Conservation (phyloP, 192 early-diverging fungal species). For the Backusella parvicylindrica region DNA sequence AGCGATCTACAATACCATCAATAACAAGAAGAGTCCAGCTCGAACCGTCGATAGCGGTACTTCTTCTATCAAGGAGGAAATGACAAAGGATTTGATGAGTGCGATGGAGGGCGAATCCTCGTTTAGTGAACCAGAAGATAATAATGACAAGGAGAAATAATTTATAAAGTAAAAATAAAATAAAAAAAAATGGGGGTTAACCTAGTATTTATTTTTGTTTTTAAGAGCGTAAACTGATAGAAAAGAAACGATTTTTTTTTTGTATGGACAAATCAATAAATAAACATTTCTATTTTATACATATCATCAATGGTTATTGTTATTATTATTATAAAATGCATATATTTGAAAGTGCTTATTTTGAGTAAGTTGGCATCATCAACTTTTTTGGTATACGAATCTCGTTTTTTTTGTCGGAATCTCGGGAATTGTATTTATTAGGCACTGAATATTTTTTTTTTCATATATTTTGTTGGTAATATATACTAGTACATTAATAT, state of each 20-base stretch:
- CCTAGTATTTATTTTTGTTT: background rate
- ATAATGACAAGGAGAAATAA: constrained; percentile 3
- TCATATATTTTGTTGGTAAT: too few species aligned
- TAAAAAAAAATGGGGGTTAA: background rate
- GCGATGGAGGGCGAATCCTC: constrained; percentile 19
- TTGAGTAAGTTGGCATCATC: background rate
- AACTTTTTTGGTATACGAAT: background rate
- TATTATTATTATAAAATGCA: too few species aligned
- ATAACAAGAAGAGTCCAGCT: constrained; percentile 31
- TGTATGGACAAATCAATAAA: too few species aligned
- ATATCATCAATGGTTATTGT: too few species aligned
- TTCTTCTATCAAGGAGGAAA: constrained; percentile 28
- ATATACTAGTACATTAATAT: too few species aligned
- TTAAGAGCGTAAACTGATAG: too few species aligned
- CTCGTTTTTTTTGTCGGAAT: background rate
- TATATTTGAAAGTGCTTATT: too few species aligned
- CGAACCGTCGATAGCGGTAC: too few species aligned
- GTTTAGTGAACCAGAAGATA: constrained; percentile 9
- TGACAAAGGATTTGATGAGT: constrained; percentile 22
- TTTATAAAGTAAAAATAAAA: background rate
- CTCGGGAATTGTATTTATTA: background rate
- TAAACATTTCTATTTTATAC: too few species aligned
- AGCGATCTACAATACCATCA: constrained; percentile 48
- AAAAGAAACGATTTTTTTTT: too few species aligned
- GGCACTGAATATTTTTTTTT: background rate